Conservation (phyloP, 2,329 filamentous ascomycete species). For the Didymosphaeria variabile region DNA sequence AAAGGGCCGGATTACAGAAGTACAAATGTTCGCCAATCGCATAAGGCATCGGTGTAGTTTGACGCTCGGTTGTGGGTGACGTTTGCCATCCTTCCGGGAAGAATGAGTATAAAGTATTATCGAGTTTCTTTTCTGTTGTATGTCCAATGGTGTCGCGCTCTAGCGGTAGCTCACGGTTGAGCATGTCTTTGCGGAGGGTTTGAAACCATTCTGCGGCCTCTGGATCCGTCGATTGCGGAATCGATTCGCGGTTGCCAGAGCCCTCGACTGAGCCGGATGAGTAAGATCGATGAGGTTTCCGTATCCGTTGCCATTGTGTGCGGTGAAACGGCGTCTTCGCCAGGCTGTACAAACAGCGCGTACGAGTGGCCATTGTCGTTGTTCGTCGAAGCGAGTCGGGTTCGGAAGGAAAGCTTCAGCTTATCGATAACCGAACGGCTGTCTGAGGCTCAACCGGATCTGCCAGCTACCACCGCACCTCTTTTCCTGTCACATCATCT, state of each 20-base stretch:
- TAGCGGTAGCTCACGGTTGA: slow-evolving; percentile 58
- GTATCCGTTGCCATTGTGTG: slow-evolving; percentile 26
- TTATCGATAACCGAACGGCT: background rate
- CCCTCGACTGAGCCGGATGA: slow-evolving; percentile 16
- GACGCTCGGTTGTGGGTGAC: background rate
- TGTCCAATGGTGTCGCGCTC: slow-evolving; percentile 67
- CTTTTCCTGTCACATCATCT: too few relatives aligned
- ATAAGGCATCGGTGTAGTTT: slow-evolving; percentile 43
- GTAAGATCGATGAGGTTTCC: slow-evolving; percentile 25
- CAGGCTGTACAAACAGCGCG: slow-evolving; percentile 25
- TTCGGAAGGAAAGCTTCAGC: background rate
- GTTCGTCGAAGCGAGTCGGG: background rate
- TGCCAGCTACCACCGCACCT: background rate
- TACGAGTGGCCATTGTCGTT: slow-evolving; percentile 30
- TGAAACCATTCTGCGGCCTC: slow-evolving; percentile 36
- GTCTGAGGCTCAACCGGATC: slow-evolving; percentile 1
- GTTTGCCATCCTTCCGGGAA: slow-evolving; percentile 23
- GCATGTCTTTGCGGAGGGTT: slow-evolving; percentile 50
- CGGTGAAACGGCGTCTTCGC: slow-evolving; percentile 20
- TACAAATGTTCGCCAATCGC: slow-evolving; percentile 81
- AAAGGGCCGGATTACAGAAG: slow-evolving; percentile 80
- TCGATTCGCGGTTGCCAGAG: background rate
- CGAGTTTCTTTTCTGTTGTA: slow-evolving; percentile 69
- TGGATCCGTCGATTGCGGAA: background rate
- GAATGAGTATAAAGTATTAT: slow-evolving; percentile 50